phyloP scores from a whole-genome alignment of 2,329 filamentous ascomycete species.

The Fusarium clavum region DNA sequence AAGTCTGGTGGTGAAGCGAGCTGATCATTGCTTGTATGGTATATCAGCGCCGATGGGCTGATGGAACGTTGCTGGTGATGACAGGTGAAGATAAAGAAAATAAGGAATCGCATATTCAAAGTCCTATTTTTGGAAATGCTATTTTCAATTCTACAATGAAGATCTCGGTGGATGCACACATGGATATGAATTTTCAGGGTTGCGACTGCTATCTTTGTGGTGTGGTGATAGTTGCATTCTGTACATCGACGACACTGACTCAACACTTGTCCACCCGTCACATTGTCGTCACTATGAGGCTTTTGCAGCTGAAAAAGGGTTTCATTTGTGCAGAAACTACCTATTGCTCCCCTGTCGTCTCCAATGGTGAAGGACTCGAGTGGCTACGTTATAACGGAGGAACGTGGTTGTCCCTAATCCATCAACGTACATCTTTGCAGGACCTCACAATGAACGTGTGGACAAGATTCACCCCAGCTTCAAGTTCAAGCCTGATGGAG shows the following conservation, averaged over 20 bases:
- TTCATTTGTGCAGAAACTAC: neutral
- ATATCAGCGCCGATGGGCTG: constrained; percentile 23
- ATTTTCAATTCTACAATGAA: constrained; percentile 28
- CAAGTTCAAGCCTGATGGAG: neutral
- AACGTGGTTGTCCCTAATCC: neutral
- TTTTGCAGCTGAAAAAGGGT: neutral
- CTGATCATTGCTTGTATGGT: constrained; percentile 37
- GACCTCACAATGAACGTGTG: neutral
- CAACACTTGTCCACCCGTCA: constrained; percentile 1
- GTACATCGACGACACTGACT: constrained; percentile 9
- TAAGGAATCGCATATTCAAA: constrained; percentile 13
- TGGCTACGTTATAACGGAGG: neutral
- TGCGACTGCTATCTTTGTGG: neutral
- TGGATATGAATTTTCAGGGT: constrained; percentile 9
- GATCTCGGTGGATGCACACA: constrained; percentile 19
- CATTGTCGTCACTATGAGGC: constrained; percentile 2
- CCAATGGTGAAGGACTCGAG: neutral
- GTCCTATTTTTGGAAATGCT: constrained; percentile 39
- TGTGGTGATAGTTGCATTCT: constrained; percentile 13
- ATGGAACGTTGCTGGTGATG: constrained; percentile 34
- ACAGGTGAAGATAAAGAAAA: constrained; percentile 17
- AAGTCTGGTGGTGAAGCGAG: constrained; percentile 33
- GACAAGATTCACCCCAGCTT: neutral
- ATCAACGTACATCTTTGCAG: neutral
- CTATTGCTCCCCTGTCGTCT: neutral